Evolutionary conservation across 192 early-diverging fungal species (phyloP).

Genomic region (Podila epigama): DNA sequence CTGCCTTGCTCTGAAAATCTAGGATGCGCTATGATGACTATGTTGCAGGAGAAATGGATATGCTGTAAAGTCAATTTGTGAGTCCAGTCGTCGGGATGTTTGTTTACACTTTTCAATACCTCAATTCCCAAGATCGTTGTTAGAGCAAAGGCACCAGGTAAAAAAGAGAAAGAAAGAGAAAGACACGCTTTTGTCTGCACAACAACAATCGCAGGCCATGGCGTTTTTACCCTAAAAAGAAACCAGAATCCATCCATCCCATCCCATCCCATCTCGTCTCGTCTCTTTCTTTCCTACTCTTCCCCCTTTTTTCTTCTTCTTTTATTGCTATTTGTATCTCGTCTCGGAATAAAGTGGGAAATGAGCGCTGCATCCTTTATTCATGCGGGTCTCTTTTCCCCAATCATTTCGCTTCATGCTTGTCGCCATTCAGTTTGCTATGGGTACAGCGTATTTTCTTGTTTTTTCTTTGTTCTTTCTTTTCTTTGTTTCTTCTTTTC

Average conservation of each 20-base stretch:
- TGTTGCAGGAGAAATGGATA: conserved; percentile 44
- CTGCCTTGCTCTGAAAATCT: neutral
- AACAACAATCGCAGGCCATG: too few relatives aligned
- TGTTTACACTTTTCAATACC: too few relatives aligned
- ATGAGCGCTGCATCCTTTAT: conserved; percentile 1
- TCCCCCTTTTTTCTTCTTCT: neutral
- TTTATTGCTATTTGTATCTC: neutral
- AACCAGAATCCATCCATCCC: too few relatives aligned
- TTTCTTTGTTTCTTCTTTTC: neutral
- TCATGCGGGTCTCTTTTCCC: conserved; percentile 1
- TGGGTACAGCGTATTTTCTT: neutral
- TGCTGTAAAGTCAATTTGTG: conserved; percentile 15
- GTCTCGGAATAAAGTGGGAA: neutral
- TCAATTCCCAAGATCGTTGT: too few relatives aligned
- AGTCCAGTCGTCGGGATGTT: neutral
- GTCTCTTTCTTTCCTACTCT: neutral
- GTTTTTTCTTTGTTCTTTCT: neutral
- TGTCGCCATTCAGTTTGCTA: neutral
- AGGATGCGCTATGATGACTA: conserved; percentile 44
- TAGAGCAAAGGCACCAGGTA: too few relatives aligned
- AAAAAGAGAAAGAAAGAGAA: too few relatives aligned
- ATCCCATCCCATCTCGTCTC: neutral
- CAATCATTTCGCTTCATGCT: neutral
- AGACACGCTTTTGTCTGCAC: too few relatives aligned
- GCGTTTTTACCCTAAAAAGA: too few relatives aligned